Conservation (phyloP, 2,329 filamentous ascomycete species). For the Trichoderma aggressivum region DNA sequence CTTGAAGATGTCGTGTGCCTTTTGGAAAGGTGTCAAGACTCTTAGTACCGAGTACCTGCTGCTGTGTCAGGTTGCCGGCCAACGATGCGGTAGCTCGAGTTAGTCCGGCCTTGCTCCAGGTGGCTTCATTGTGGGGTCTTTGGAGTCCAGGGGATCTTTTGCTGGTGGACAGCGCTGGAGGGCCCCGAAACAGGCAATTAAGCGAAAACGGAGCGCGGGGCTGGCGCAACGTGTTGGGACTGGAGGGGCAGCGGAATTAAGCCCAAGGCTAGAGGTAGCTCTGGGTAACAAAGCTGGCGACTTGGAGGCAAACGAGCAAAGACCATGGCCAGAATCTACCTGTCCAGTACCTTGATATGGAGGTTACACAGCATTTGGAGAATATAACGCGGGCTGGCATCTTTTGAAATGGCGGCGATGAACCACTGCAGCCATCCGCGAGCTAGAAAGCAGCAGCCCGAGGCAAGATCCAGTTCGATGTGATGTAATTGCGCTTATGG, state of each 20-base stretch:
- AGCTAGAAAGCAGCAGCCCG: background rate
- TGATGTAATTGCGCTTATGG: background rate
- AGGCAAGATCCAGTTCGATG: background rate
- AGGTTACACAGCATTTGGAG: background rate
- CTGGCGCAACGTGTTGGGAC: constrained; percentile 5
- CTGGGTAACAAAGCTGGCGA: background rate
- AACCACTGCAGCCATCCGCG: background rate
- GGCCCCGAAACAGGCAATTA: constrained; percentile 17
- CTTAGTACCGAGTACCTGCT: constrained; percentile 9
- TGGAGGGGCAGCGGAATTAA: constrained; percentile 5
- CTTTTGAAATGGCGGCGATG: background rate
- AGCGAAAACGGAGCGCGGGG: constrained; percentile 26
- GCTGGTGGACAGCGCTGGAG: background rate
- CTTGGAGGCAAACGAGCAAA: background rate
- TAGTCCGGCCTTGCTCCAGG: background rate
- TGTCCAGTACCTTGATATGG: background rate
- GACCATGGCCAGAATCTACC: background rate
- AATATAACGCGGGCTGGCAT: too few species aligned
- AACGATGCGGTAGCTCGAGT: background rate
- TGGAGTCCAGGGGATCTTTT: constrained; percentile 22
- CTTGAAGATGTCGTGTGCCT: constrained; percentile 28
- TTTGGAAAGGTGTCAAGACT: constrained; percentile 34
- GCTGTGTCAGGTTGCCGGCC: background rate
- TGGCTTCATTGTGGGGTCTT: constrained; percentile 27
- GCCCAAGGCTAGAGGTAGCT: background rate